Evolutionary conservation across 108 stramenopile species (phyloP).

Genomic region (Fragilaria crotonensis): DNA sequence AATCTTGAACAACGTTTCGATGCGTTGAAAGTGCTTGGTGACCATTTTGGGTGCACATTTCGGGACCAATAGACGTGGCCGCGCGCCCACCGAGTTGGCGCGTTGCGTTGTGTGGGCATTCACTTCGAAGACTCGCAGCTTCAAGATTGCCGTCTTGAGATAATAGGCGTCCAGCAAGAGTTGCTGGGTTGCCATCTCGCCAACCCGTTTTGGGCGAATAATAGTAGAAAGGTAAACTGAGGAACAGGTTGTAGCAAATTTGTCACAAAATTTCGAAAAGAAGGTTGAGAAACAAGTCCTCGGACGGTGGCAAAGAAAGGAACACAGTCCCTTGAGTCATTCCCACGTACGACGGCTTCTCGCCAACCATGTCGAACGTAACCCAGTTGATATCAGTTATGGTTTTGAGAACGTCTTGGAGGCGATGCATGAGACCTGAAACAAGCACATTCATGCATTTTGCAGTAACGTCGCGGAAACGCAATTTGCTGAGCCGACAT

Average conservation of each 20-base stretch:
- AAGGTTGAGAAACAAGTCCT: conserved; percentile 54
- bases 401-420: conserved; percentile 70
- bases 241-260: conserved; percentile 84
- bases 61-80: conserved; percentile 60
- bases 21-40: conserved; percentile 83
- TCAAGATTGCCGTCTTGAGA: conserved; percentile 88
- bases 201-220: conserved; percentile 77
- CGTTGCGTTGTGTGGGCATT: conserved; percentile 14
- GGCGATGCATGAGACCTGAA: conserved; percentile 68
- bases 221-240: conserved; percentile 62
- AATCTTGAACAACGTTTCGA: conserved; percentile 96
- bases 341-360: conserved; percentile 90
- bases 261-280: conserved; percentile 95
- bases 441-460: conserved; percentile 85
- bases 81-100: conserved; percentile 24
- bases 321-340: conserved; percentile 70
- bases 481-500: conserved; percentile 83
- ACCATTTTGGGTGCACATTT: conserved; percentile 93
- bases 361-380: conserved; percentile 80
- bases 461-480: conserved; percentile 88
- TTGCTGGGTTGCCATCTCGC: conserved; percentile 93
- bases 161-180: conserved; percentile 95
- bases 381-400: conserved; percentile 82
- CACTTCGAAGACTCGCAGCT: conserved; percentile 71
- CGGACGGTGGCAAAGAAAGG: conserved; percentile 68